Conservation (phyloP, 345 rosid species). For the Hibiscus mutabilis region DNA sequence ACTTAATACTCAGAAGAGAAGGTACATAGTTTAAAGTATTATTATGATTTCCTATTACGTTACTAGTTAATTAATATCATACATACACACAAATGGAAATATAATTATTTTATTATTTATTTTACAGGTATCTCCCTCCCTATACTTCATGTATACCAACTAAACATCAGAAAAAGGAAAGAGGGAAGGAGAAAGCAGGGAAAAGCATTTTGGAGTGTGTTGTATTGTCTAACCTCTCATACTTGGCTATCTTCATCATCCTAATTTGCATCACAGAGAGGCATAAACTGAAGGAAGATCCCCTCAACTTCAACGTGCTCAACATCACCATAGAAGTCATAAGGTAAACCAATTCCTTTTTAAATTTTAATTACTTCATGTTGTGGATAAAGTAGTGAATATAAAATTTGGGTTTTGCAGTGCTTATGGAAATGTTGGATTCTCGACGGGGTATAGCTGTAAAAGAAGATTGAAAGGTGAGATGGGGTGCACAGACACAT, state of each 20-base stretch:
- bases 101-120: not conserved
- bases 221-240: constrained; percentile 36
- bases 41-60: no score
- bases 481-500: constrained; percentile 27
- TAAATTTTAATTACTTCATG: no score
- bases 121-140: constrained; percentile 58
- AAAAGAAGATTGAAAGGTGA: constrained; percentile 23
- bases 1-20: no score
- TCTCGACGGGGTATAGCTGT: constrained; percentile 57
- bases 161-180: not conserved
- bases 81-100: not conserved
- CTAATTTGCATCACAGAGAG: constrained; percentile 52
- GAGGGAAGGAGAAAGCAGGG: not conserved
- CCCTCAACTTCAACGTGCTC: constrained; percentile 53
- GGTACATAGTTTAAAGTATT: no score
- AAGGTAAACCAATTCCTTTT: constrained; percentile 28
- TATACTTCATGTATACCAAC: constrained; percentile 35
- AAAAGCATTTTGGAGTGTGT: constrained; percentile 9
- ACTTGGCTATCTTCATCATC: no score
- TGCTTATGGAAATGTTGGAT: constrained; percentile 68
- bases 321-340: constrained; percentile 52
- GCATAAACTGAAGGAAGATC: constrained; percentile 38
- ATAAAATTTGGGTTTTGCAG: constrained; percentile 10
- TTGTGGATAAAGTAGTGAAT: no score
- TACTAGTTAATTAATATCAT: no score